Base-by-base conservation (phyloP, 352 stramenopile genomes). In the Paralagenidium karlingii region DNA sequence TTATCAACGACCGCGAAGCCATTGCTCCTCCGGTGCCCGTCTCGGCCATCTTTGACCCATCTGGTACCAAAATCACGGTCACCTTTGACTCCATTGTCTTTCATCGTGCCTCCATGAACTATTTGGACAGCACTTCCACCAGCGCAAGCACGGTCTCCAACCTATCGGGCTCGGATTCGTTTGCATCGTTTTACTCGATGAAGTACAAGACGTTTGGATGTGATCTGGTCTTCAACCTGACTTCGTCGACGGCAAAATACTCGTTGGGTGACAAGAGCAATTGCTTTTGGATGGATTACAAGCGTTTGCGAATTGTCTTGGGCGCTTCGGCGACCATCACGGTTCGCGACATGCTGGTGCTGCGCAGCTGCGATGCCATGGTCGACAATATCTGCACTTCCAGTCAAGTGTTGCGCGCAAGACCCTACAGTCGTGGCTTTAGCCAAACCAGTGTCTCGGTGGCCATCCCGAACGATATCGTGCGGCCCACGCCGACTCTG, bases 31-130 rank as follows among this genome's bases (percentile, higher is more conserved):
- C 74, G 0, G 28, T 83, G 0, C 74, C 66, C 0, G 16, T 69
- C 3, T 47, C 51, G 2, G 63, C 74, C 0, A 49, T 56, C 2
- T 76, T 88, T 34, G 74, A 83, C 21, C 41, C 39, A 7, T 61
- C 68, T 0, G 70, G 70, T 8, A 58, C 73, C 0, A 71, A 66
- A 7, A 38, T 88, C 8, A 41, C 64, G n/a, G 43, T 83, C 15
- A 40, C 36, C 1, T 85, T 88, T 11, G 70, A 83, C 51, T 83
- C 69, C 8, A 51, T 34, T 0, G 70, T 88, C 8, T 88, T 64
- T 37, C 74, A 85, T 27, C 68, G 61, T 0, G 66, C 61, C 8
- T 67, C 74, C 0, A 88, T 88, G 74, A 33, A 51, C 7, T 49
- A 81, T 6, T 52, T 49, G 3, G n/a, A 24, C 1, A 27, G 40